Evolutionary conservation across 164 flowering plant genomes (phyloP).

Genomic region (grape (Vitis vinifera)): ASM3070453v1 NC_081813.1:24294001-24294500

Average conservation of each 20-base stretch:
- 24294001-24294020: too few relatives aligned
- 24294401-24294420: too few relatives aligned
- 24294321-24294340: neutral
- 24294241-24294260: neutral
- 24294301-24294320: neutral
- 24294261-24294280: too few relatives aligned
- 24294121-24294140: neutral
- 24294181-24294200: neutral
- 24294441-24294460: too few relatives aligned
- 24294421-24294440: too few relatives aligned
- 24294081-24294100: neutral
- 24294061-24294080: neutral
- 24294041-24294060: slow-evolving; percentile 1
- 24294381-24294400: neutral
- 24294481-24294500: neutral
- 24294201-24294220: slow-evolving; percentile 3
- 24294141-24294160: slow-evolving; percentile 7
- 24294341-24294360: neutral
- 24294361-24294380: neutral
- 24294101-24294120: neutral
- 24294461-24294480: too few relatives aligned
- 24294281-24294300: neutral
- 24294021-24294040: neutral
- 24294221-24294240: neutral
- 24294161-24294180: neutral